Conservation (phyloP, 371 early-diverging fungal genomes). For the Mortierella sp. region DNA sequence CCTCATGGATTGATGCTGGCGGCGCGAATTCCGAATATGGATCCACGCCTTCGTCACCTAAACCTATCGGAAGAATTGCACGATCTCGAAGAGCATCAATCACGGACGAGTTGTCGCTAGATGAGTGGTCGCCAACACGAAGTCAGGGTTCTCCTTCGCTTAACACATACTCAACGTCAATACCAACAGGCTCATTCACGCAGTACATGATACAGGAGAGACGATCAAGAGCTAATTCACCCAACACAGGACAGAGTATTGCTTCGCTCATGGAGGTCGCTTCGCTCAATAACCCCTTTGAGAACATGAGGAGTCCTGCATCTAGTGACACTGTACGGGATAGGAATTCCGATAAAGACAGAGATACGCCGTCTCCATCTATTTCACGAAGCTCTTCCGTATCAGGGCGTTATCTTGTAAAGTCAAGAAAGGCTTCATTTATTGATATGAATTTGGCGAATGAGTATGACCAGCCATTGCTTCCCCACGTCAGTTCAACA, state of each 20-base stretch:
- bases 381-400: conserved; percentile 50
- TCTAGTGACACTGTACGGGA: conserved; percentile 44
- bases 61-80: conserved; percentile 38
- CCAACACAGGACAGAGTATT: conserved; percentile 44
- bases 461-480: conserved; percentile 32
- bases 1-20: conserved; percentile 54
- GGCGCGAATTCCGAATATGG: conserved; percentile 48
- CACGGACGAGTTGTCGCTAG: conserved; percentile 46
- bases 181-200: conserved; percentile 51
- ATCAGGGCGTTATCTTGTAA: conserved; percentile 49
- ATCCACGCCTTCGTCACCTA: conserved; percentile 52
- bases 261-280: conserved; percentile 53
- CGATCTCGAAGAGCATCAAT: conserved; percentile 49
- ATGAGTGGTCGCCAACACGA: conserved; percentile 49
- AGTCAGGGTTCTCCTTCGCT: conserved; percentile 46
- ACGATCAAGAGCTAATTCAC: conserved; percentile 40
- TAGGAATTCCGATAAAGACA: conserved; percentile 42
- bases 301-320: conserved; percentile 39
- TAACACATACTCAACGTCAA: conserved; percentile 56
- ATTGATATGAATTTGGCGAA: conserved; percentile 48
- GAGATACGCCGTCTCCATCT: conserved; percentile 53
- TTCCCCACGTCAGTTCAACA: conserved; percentile 22
- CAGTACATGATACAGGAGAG: conserved; percentile 52
- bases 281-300: conserved; percentile 48
- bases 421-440: conserved; percentile 51